Evolutionary conservation across 164 flowering plant genomes (phyloP), one percentile per base, ranked within the genome.

Genomic region (Piper longum): DNA sequence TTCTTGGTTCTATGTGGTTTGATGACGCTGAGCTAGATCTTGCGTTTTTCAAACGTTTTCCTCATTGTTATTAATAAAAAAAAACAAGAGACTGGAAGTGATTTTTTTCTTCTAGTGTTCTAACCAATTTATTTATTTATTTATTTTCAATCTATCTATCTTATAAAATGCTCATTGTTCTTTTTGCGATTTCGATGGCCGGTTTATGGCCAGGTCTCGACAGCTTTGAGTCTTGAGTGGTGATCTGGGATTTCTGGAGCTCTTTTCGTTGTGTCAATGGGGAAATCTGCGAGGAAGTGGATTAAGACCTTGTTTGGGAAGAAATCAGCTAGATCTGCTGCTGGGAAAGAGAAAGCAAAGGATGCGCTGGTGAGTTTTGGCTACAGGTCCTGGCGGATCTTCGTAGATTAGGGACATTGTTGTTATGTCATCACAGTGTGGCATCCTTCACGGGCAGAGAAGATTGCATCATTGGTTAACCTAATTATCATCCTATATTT

Each of bases 231-330:
- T 16, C 13, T 45, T 62, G 44, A 16, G 55, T 60, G 43, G 44
- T 19, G 62, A 41, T 44, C 41, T 51, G 40, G 57, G 45, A 14
- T 12, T 39, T 5, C 6, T 60, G 16, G 14, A 4, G 14, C 13
- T 45, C 56, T 45, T 26, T 17, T n/a, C 8, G 36, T 45, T 41
- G 7, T 36, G 16, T 26, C 69, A 39, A 91, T 91, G 96, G 91
- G 96, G 51, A 89, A 81, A 70, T 82, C 96, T 62, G 87, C 96
- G 5, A 92, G 74, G 56, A 92, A 77, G 78, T 92, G 98, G 98
- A 77, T 92, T 70, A 92, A 88, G 77, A 78, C 86, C 3, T 72
- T 87, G 4, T 84, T 88, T 68, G 91, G 96, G 66, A 89, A 89
- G 84, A 92, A 92, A 72, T 56, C 83, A 3, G 76, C 93, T 39